Base-by-base conservation (phyloP, 2,329 filamentous ascomycete genomes). In the Ophiostoma perfectum region DNA sequence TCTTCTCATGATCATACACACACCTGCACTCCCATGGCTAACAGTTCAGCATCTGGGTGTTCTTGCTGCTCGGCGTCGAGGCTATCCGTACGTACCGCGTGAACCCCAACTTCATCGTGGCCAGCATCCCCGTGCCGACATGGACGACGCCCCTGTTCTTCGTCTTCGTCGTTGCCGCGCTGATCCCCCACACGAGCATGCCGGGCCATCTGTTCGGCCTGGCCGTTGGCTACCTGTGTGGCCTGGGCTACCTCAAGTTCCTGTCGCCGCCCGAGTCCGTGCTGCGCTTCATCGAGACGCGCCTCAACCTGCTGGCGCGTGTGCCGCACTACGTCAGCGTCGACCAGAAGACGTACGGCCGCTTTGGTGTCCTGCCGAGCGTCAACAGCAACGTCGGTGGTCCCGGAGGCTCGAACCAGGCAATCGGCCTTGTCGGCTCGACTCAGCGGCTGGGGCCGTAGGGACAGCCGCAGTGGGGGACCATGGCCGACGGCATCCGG, bases 301-400 rank as follows among this genome's bases (percentile, higher is more conserved):
- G 94, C 76, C 80, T 98, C 70, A 95, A 96, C 75, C 83, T 98
- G 9, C 82, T 97, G 36, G 91, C 88, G 27, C 84, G 92, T 70
- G 80, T 98, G 39, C 94, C 94, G 62, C 92, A 96, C 78, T 98
- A 97, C 75, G 90, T 98, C 64, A 96, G 91, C 68, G 89, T 97
- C 16, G 94, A 98, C 75, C 93, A 97, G 78, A 97, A 97, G 83
- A 97, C 92, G 5, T 97, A 94, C 75, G 94, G 94, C 7, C 85
- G 94, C 67, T 97, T 96, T 74, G 94, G 94, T 1, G 90, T 97
- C 14, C 81, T 98, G 68, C 94, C 93, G 2, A 75, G 75, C 55
- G 67, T 68, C 6, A 76, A 78, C 67, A 44, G 60, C 6, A 76
- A 78, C 3, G 58, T 66, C 18, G 63, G 41, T 12, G 63, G 42